A percentile compares a stretch with the other conserved stretches of the same genome.
phyloP scores from a whole-genome alignment of 2,329 filamentous ascomycete genomes.

The Cyphellophora attinorum region DNA sequence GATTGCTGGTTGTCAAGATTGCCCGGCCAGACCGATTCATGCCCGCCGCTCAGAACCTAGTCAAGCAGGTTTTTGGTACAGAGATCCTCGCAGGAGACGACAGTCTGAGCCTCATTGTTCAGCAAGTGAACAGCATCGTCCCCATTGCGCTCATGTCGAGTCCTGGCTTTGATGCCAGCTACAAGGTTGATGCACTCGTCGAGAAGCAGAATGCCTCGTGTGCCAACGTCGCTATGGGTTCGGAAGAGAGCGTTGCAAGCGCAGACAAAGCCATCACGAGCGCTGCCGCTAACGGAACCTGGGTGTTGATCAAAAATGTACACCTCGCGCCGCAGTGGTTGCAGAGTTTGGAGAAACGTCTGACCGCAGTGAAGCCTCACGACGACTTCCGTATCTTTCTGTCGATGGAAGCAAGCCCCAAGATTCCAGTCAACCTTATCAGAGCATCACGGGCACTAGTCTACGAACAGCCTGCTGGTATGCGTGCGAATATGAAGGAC shows the following conservation, averaged over 20 bases:
- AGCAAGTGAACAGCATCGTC: constrained; percentile 71
- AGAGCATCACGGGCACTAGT: constrained; percentile 89
- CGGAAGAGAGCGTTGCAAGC: constrained; percentile 81
- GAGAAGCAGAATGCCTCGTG: constrained; percentile 73
- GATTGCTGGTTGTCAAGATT: constrained; percentile 84
- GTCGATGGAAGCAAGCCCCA: constrained; percentile 93
- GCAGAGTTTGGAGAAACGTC: constrained; percentile 91
- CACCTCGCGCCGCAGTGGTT: constrained; percentile 94
- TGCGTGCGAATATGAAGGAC: constrained; percentile 97
- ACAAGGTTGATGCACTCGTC: constrained; percentile 95
- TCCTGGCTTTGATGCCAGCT: constrained; percentile 94
- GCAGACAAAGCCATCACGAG: constrained; percentile 93
- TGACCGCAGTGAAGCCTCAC: constrained; percentile 91
- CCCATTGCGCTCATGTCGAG: constrained; percentile 90
- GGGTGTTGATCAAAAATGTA: constrained; percentile 98
- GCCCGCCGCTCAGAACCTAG: constrained; percentile 84
- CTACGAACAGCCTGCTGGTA: constrained; percentile 95
- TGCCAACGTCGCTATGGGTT: constrained; percentile 98
- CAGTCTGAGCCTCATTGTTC: constrained; percentile 75
- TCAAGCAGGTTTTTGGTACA: constrained; percentile 72
- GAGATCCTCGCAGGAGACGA: constrained; percentile 75
- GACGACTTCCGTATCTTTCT: constrained; percentile 89
- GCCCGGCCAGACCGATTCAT: constrained; percentile 95
- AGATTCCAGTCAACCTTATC: constrained; percentile 92
- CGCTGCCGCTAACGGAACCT: constrained; percentile 81